phyloP scores from a whole-genome alignment of 2,329 filamentous ascomycete species.

The Scytalidium lignicola region DNA sequence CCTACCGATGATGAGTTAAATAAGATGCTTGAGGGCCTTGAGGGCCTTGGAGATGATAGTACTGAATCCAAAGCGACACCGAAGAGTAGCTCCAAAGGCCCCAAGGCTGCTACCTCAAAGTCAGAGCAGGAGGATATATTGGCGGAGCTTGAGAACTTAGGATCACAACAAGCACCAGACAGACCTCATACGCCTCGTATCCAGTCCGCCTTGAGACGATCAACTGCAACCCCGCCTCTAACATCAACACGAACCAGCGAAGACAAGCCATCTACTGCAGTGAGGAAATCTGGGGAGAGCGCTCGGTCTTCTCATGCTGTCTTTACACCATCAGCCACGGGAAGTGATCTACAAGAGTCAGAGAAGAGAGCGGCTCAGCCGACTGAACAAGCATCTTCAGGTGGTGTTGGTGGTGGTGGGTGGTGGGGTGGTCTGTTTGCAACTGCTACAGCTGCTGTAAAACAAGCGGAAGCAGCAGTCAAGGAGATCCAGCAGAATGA shows the following conservation, averaged over 20 bases:
- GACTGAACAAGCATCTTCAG: constrained; percentile 22
- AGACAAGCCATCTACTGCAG: constrained; percentile 46
- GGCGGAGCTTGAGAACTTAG: constrained; percentile 74
- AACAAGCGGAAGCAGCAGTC: constrained; percentile 87
- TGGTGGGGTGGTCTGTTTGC: constrained; percentile 88
- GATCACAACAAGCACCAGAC: constrained; percentile 60
- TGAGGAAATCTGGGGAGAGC: constrained; percentile 74
- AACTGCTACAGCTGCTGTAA: constrained; percentile 70
- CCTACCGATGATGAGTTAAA: constrained; percentile 58
- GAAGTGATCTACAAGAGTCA: constrained; percentile 51
- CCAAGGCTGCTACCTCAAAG: constrained; percentile 30
- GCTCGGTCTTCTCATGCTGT: constrained; percentile 64
- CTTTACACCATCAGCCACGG: constrained; percentile 64
- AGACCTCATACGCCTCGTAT: constrained; percentile 79
- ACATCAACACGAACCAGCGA: constrained; percentile 55
- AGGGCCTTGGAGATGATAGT: constrained; percentile 51
- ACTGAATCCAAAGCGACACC: constrained; percentile 42
- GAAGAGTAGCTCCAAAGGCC: constrained; percentile 36
- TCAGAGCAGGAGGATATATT: constrained; percentile 64
- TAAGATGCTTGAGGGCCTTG: constrained; percentile 62
- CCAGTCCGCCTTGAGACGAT: constrained; percentile 44
- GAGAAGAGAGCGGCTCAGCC: constrained; percentile 50
- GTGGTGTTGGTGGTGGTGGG: constrained; percentile 52
- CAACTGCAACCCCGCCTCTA: constrained; percentile 43
- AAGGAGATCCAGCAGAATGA: constrained; percentile 96